These are phyloP conservation scores for Psidium guajava DNA, from an alignment of 345 rosid species.

Conservation along the genomic window DNA sequence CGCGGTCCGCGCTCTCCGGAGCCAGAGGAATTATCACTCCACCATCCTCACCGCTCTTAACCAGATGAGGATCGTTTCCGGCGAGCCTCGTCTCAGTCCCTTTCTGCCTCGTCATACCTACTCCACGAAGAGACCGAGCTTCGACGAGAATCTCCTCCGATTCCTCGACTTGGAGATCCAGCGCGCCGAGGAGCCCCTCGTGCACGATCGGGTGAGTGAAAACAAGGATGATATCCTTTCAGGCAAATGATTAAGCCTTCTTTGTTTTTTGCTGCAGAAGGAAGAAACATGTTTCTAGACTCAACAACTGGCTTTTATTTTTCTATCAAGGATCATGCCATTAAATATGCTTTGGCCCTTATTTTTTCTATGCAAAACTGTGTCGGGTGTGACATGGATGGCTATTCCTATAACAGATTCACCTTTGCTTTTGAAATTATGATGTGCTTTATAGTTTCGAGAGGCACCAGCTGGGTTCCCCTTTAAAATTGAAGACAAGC, in stretches of 20 bases:
- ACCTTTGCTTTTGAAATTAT: not conserved
- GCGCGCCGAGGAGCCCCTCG: too few species aligned
- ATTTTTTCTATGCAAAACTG: not conserved
- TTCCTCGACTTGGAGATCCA: too few species aligned
- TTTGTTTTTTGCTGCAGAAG: not conserved
- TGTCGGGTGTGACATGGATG: not conserved
- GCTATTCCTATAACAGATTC: not conserved
- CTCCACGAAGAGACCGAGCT: too few species aligned
- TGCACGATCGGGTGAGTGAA: too few species aligned
- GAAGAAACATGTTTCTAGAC: not conserved
- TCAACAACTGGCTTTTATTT: not conserved
- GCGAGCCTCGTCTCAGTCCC: too few species aligned
- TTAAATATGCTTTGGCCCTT: not conserved
- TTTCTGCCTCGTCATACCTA: too few species aligned
- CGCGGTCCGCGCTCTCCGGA: too few species aligned
- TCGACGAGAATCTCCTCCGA: too few species aligned
- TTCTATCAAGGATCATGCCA: not conserved
- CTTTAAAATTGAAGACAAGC: conserved; percentile 63
- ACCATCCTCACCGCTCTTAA: too few species aligned
- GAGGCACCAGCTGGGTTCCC: conserved; percentile 61
- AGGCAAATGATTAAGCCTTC: not conserved
- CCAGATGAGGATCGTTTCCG: too few species aligned
- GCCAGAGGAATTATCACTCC: too few species aligned
- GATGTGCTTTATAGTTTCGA: conserved; percentile 29
- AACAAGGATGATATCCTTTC: not conserved